Percentiles rank a stretch among this genome's conserved stretches.
These are phyloP conservation scores for Phytophthora megakarya DNA, from an alignment of 352 stramenopile species.

Conservation along the genomic window DNA sequence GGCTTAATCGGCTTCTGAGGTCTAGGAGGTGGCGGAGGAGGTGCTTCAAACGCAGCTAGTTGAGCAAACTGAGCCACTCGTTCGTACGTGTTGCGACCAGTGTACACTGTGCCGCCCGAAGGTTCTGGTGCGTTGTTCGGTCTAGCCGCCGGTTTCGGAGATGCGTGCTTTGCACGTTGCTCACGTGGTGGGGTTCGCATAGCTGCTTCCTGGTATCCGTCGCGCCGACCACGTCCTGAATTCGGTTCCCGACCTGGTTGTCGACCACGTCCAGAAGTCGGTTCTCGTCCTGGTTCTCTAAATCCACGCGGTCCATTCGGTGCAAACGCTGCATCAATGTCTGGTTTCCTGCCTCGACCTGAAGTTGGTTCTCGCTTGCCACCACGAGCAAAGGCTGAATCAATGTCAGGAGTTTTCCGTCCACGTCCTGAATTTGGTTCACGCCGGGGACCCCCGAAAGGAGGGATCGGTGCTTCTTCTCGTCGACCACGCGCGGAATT, in stretches of 20 bases:
- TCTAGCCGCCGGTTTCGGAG: constrained; percentile 14
- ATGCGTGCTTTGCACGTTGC: constrained; percentile 19
- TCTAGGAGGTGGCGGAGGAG: constrained; percentile 24
- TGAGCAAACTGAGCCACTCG: constrained; percentile 37
- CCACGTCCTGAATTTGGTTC: constrained; percentile 24
- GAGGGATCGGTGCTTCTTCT: constrained; percentile 3
- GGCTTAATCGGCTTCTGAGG: constrained; percentile 33
- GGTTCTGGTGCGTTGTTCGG: constrained; percentile 14
- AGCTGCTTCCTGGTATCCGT: constrained; percentile 15
- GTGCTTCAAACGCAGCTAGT: constrained; percentile 37
- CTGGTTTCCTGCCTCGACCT: constrained; percentile 7
- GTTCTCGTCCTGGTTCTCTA: constrained; percentile 3
- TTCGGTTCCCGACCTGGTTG: constrained; percentile 16
- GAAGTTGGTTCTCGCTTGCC: constrained; percentile 19
- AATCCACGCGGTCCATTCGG: constrained; percentile 9
- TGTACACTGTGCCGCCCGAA: constrained; percentile 33
- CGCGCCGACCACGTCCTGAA: constrained; percentile 22
- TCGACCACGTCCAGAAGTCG: background rate
- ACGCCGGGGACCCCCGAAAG: background rate
- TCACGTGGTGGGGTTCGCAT: constrained; percentile 12
- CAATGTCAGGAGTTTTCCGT: background rate
- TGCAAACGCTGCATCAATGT: constrained; percentile 20
- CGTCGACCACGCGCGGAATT: constrained; percentile 4
- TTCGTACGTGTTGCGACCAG: constrained; percentile 33
- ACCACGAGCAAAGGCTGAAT: constrained; percentile 3